phyloP scores from a whole-genome alignment of 2,329 filamentous ascomycete species.

The Neofusicoccum ribis region DNA sequence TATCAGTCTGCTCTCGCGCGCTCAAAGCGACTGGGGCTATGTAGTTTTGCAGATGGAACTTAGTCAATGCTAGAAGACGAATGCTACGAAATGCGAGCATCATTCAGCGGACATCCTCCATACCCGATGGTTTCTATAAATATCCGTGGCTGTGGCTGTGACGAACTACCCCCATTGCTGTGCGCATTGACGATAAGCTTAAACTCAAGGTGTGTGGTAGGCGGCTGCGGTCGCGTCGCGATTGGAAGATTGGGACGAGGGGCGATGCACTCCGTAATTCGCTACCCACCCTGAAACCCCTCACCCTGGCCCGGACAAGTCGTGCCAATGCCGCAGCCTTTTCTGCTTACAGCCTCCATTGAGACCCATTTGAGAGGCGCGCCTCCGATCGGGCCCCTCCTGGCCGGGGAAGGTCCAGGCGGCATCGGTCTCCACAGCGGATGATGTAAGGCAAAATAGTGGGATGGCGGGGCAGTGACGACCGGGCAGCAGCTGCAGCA shows the following conservation, averaged over 20 bases:
- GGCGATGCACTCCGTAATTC: not conserved
- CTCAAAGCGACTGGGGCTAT: conserved; percentile 7
- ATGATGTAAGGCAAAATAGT: conserved; percentile 18
- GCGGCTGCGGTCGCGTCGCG: not conserved
- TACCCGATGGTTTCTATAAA: not conserved
- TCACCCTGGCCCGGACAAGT: not conserved
- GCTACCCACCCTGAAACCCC: conserved; percentile 1
- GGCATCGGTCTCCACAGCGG: not conserved
- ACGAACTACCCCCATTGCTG: not conserved
- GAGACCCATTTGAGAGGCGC: not conserved
- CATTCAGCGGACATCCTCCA: no score
- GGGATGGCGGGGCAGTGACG: conserved; percentile 8
- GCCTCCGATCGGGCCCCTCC: not conserved
- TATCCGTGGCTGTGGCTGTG: not conserved
- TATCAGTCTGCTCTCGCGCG: conserved; percentile 16
- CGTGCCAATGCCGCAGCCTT: not conserved
- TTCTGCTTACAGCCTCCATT: not conserved
- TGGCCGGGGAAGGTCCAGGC: conserved; percentile 5
- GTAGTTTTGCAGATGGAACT: conserved; percentile 13
- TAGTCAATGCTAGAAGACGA: conserved; percentile 15
- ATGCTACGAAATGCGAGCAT: not conserved
- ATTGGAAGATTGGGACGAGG: not conserved
- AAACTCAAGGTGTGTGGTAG: not conserved
- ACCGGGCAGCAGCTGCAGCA: not conserved
- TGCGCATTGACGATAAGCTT: not conserved